A percentile compares a stretch with the other conserved stretches of the same genome.
Conservation (phyloP, 2,329 filamentous ascomycete genomes). For the Pyrenophora tritici-repentis region DNA sequence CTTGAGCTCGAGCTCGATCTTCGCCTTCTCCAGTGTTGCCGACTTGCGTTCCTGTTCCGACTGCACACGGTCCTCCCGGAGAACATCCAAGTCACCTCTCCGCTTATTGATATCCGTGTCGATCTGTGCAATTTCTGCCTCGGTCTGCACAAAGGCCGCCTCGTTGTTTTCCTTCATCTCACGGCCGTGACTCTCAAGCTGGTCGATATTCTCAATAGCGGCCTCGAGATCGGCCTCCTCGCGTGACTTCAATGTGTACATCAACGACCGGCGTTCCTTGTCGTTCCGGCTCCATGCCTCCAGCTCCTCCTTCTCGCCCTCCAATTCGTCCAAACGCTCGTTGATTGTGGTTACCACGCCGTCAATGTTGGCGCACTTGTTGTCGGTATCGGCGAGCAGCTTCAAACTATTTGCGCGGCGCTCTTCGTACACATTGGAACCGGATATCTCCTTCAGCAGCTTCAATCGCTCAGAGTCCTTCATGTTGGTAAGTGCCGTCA, state of each 20-base stretch:
- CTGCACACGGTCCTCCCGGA: constrained; percentile 83
- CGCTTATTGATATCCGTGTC: constrained; percentile 80
- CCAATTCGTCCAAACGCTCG: constrained; percentile 82
- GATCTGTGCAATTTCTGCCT: constrained; percentile 76
- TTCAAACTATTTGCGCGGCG: constrained; percentile 89
- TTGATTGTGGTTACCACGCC: constrained; percentile 90
- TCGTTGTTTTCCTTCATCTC: constrained; percentile 84
- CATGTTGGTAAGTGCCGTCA: constrained; percentile 97
- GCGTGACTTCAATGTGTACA: constrained; percentile 91
- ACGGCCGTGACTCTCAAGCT: constrained; percentile 77
- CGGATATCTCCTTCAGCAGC: constrained; percentile 95
- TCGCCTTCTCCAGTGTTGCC: constrained; percentile 76
- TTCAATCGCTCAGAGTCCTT: constrained; percentile 90
- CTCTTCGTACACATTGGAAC: constrained; percentile 95
- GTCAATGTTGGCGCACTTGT: constrained; percentile 93
- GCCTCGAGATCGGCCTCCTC: constrained; percentile 81
- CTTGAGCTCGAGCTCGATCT: constrained; percentile 84
- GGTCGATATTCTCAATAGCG: constrained; percentile 81
- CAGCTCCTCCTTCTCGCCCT: constrained; percentile 96
- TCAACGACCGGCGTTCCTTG: constrained; percentile 84
- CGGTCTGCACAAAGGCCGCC: constrained; percentile 74
- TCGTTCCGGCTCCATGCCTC: constrained; percentile 95
- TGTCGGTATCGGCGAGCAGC: constrained; percentile 96
- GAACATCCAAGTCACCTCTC: constrained; percentile 80
- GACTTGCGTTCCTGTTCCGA: constrained; percentile 89